Conservation (phyloP, 352 stramenopile genomes). For the Phytophthora sp. region DNA sequence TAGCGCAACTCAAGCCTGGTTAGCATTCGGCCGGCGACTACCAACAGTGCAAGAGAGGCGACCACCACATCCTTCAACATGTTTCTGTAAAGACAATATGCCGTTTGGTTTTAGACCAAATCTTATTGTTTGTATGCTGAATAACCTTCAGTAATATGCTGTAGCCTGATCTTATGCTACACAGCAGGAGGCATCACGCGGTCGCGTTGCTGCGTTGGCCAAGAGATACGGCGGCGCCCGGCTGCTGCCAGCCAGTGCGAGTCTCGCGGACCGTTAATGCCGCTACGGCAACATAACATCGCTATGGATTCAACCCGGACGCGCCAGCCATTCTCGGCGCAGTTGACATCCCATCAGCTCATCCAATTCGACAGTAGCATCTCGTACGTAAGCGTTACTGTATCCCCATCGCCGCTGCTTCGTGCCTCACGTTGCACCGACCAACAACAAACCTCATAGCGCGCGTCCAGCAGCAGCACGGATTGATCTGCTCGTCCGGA, state of each 20-base stretch:
- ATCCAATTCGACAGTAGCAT: conserved; percentile 46
- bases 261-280: conserved; percentile 1
- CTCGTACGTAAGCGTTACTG: conserved; percentile 31
- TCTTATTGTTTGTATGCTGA: not conserved
- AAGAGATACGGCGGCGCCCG: conserved; percentile 16
- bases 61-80: conserved; percentile 14
- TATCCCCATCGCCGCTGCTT: conserved; percentile 24
- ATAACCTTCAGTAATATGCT: conserved; percentile 16
- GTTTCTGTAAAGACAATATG: conserved; percentile 22
- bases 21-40: conserved; percentile 40
- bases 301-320: conserved; percentile 2
- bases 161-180: not conserved
- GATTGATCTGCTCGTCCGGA: conserved; percentile 7
- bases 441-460: conserved; percentile 7
- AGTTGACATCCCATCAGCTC: conserved; percentile 44
- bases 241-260: conserved; percentile 10
- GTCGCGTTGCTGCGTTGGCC: conserved; percentile 17
- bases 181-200: conserved; percentile 23
- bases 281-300: conserved; percentile 24
- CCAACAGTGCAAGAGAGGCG: conserved; percentile 27
- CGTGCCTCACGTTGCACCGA: conserved; percentile 24
- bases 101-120: not conserved
- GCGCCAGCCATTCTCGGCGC: conserved; percentile 33
- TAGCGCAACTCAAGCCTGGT: conserved; percentile 31
- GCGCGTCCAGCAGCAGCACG: conserved; percentile 6